These are phyloP conservation scores for Cladophialophora chaetospira DNA, from an alignment of 2,329 filamentous ascomycete species.

Conservation along the genomic window DNA sequence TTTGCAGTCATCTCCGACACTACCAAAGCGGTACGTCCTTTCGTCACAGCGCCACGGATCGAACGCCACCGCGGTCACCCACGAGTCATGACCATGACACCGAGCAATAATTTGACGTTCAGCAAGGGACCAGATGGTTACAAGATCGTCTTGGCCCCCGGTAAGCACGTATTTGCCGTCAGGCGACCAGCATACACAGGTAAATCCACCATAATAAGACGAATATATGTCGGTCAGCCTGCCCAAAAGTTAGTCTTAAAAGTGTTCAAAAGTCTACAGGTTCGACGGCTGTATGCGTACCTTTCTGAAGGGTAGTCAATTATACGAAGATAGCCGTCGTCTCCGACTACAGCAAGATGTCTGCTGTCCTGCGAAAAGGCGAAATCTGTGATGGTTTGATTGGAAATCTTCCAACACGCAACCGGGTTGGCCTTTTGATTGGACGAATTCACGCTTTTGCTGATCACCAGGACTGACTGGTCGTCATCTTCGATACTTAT, in stretches of 20 bases:
- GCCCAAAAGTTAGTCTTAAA: conserved; percentile 20
- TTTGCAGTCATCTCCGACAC: conserved; percentile 89
- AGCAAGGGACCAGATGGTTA: conserved; percentile 90
- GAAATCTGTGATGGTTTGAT: conserved; percentile 86
- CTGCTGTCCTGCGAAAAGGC: conserved; percentile 87
- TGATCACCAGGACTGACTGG: conserved; percentile 63
- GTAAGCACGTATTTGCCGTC: conserved; percentile 95
- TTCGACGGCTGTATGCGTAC: conserved; percentile 52
- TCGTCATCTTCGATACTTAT: conserved; percentile 39
- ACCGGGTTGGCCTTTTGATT: conserved; percentile 94
- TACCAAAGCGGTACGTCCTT: conserved; percentile 91
- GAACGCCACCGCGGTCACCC: conserved; percentile 91
- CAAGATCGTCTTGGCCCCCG: conserved; percentile 91
- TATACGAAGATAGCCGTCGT: conserved; percentile 85
- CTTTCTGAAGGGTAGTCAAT: conserved; percentile 91
- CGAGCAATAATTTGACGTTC: conserved; percentile 84
- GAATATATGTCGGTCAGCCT: conserved; percentile 85
- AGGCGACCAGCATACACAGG: conserved; percentile 95
- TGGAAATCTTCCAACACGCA: conserved; percentile 87
- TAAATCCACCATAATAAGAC: conserved; percentile 90
- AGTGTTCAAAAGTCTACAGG: conserved; percentile 6
- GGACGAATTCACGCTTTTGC: conserved; percentile 89
- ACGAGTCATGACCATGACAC: conserved; percentile 93
- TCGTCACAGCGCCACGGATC: conserved; percentile 97
- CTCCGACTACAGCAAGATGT: conserved; percentile 85